phyloP scores from a whole-genome alignment of 169 alveolate genomes.

The Haemoproteus tartakovskyi region DNA sequence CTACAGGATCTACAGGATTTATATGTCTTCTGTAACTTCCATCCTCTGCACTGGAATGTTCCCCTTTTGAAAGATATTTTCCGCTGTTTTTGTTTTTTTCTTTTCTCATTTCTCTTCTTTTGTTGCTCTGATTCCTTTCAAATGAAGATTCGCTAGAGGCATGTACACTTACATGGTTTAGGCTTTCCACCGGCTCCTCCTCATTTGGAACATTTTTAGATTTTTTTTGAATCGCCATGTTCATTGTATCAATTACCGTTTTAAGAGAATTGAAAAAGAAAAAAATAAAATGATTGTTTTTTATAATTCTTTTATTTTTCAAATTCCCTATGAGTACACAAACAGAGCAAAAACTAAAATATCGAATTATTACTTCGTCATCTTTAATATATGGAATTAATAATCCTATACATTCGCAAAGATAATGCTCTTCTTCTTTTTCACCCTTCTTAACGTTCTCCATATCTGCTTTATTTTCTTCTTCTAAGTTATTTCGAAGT shows the following conservation, averaged over 20 bases:
- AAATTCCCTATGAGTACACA: conserved; percentile 30
- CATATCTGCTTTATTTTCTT: too few species aligned
- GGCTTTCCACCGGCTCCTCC: not conserved
- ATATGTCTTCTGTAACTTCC: too few species aligned
- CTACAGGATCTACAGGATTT: too few species aligned
- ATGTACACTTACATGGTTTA: not conserved
- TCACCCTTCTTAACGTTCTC: too few species aligned
- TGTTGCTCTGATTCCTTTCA: too few species aligned
- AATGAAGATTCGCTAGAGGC: too few species aligned
- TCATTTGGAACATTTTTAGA: not conserved
- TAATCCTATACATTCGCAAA: conserved; percentile 51
- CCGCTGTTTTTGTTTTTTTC: not conserved
- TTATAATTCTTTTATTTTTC: not conserved
- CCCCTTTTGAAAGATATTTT: not conserved
- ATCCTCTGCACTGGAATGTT: too few species aligned
- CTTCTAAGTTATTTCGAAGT: too few species aligned
- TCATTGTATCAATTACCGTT: conserved; percentile 8
- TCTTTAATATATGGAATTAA: conserved; percentile 61
- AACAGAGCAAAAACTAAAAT: conserved; percentile 35
- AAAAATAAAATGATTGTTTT: conserved; percentile 26
- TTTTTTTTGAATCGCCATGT: not conserved
- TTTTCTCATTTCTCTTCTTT: too few species aligned
- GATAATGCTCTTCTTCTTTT: conserved; percentile 6
- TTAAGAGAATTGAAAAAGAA: conserved; percentile 54
- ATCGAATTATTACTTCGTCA: conserved; percentile 29